These are phyloP conservation scores for Chlorella sp. DNA, from an alignment of 139 green algal species.

Conservation along the genomic window DNA sequence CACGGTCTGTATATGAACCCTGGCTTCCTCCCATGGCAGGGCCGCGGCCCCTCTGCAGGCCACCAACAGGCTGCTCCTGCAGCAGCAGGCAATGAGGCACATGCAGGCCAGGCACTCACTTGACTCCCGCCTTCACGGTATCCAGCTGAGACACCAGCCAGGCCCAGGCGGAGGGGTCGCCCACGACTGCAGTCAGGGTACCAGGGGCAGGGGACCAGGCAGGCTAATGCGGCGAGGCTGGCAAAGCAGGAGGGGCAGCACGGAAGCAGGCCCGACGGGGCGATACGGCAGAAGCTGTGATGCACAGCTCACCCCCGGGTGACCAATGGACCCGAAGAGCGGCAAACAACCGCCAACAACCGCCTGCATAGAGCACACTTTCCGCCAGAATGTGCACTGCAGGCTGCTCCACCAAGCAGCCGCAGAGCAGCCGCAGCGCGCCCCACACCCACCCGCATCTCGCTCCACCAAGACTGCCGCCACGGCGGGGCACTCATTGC, in stretches of 20 bases:
- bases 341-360: no score
- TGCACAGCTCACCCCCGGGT: not conserved
- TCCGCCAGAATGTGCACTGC: no score
- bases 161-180: constrained; percentile 54
- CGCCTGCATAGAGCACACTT: no score
- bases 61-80: not conserved
- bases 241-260: not conserved
- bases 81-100: not conserved
- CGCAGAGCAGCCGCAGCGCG: not conserved
- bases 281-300: not conserved
- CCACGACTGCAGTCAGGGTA: constrained; percentile 23
- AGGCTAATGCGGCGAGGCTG: not conserved
- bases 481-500: constrained; percentile 53
- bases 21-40: no score
- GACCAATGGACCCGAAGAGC: no score
- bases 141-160: constrained; percentile 53
- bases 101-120: not conserved
- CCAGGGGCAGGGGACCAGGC: not conserved
- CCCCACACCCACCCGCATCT: not conserved
- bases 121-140: constrained; percentile 38
- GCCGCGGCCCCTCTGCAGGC: no score
- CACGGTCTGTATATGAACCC: no score
- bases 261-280: not conserved
- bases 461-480: constrained; percentile 56
- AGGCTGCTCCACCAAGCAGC: not conserved